Evolutionary conservation across 495 filamentous ascomycete species (phyloP), one percentile per base, ranked within the genome.

Genomic region (Glonium stellatum): DNA sequence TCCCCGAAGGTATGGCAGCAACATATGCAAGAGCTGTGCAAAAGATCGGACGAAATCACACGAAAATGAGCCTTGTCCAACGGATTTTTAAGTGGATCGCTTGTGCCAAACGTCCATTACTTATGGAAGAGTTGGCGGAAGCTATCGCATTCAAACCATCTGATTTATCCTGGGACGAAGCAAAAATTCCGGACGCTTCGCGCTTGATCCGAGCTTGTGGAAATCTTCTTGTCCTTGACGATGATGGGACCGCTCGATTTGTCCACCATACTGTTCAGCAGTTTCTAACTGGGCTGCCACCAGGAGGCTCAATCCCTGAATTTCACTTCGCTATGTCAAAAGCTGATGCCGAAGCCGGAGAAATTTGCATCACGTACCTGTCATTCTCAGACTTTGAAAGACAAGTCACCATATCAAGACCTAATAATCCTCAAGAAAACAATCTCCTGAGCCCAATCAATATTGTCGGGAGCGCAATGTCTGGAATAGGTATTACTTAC

Each of bases 231-330:
- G 46, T 61, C 18, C 61, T 56, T 31, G 54, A 65, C 31, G 49
- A 57, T 19, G 60, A 70, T 36, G 21, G 48, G 4, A 59, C 59
- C 21, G 62, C 68, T 19, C 51, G 48, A 10, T 57, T 70, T 5
- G 65, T 65, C 12, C 68, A 70, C 42, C 57, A 66, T 27, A 68
- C 65, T 15, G 59, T 70, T 52, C 51, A 57, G 21, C 62, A 70
- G 37, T 70, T 61, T 46, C 37, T 70, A 13, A 39, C n/a, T 46
- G 19, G 34, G n/a, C 11, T 13, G 5, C n/a, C 5, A 34, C 5
- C 8, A 13, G 11, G 6, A 31, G 27, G 6, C 27, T 31, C 27
- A 31, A 31, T 31, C 27, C 6, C 27, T 31, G 27, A 31, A 31
- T 31, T 31, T 31, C 27, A 31, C 27, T 31, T 31, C 27, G 6